Evolutionary conservation across 805 yeast species (phyloP).

Genomic region (Sugiyamaella floridensis): DNA sequence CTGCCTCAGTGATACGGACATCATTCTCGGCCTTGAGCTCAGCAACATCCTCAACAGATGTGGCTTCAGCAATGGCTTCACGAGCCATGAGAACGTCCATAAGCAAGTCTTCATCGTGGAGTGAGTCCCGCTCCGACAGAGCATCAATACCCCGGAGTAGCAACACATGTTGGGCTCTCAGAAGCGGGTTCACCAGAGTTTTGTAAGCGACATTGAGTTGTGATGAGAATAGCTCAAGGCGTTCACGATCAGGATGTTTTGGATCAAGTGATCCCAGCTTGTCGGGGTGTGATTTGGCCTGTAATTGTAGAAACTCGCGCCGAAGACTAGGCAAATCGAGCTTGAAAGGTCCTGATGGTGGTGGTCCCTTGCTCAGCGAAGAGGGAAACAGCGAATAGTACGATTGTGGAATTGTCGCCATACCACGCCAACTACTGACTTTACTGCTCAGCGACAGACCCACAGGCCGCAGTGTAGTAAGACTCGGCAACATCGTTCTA

Average conservation of each 20-base stretch:
- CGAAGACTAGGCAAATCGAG: slow-evolving; percentile 53
- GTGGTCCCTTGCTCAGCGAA: slow-evolving; percentile 60
- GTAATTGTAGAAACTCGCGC: slow-evolving; percentile 67
- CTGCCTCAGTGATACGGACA: slow-evolving; percentile 43
- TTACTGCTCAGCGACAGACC: no score
- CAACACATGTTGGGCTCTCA: slow-evolving; percentile 58
- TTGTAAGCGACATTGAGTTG: slow-evolving; percentile 71
- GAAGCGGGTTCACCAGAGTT: slow-evolving; percentile 61
- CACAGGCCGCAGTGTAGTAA: no score
- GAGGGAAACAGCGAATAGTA: slow-evolving; percentile 68
- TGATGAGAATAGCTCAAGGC: slow-evolving; percentile 39
- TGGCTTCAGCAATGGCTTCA: slow-evolving; percentile 69
- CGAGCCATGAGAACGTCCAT: slow-evolving; percentile 79
- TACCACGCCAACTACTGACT: neutral
- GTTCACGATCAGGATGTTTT: slow-evolving; percentile 18
- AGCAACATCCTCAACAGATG: slow-evolving; percentile 50
- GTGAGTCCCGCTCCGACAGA: slow-evolving; percentile 35
- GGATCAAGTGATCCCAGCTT: slow-evolving; percentile 31
- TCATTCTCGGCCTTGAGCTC: slow-evolving; percentile 50
- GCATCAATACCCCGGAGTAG: slow-evolving; percentile 49
- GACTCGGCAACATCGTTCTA: no score
- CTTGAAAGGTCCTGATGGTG: slow-evolving; percentile 52
- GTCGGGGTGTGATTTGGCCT: slow-evolving; percentile 79
- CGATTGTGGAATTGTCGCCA: neutral
- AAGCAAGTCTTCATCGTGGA: slow-evolving; percentile 46